Conservation (phyloP, 2,329 filamentous ascomycete genomes). For the Alternaria arborescens region DNA sequence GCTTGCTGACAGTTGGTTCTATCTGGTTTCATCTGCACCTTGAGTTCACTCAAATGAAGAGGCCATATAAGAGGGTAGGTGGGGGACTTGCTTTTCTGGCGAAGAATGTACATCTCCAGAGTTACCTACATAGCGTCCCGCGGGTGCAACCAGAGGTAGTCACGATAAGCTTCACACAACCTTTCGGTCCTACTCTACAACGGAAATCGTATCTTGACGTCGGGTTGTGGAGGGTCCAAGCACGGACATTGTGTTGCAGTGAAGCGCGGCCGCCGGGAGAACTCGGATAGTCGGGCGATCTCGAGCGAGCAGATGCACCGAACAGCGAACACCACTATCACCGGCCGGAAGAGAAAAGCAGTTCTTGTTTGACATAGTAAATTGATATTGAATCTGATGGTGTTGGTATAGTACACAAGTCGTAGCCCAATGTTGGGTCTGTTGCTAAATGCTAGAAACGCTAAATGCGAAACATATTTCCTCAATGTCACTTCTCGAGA, state of each 20-base stretch:
- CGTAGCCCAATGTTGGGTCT: conserved; percentile 11
- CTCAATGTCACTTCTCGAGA: conserved; percentile 21
- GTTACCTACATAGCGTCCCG: background rate
- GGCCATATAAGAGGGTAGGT: background rate
- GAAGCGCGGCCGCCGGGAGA: conserved; percentile 16
- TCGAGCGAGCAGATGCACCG: background rate
- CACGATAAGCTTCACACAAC: background rate
- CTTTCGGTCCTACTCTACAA: background rate
- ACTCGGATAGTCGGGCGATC: conserved; percentile 4
- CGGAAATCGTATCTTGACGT: background rate
- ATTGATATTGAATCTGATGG: conserved; percentile 5
- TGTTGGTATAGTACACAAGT: background rate
- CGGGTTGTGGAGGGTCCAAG: background rate
- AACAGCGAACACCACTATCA: background rate
- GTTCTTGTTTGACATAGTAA: background rate
- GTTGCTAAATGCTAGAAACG: conserved; percentile 3
- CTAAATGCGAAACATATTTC: conserved; percentile 9
- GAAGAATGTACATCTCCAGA: background rate
- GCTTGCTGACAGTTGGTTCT: background rate
- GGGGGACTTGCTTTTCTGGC: background rate
- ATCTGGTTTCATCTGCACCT: background rate
- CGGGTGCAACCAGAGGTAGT: no score
- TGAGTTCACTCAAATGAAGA: background rate
- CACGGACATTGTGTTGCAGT: background rate
- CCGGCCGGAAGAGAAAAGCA: background rate